These are phyloP conservation scores for Tulasnella sp. DNA, from an alignment of 768 basidiomycete genomes.

Conservation along the genomic window DNA sequence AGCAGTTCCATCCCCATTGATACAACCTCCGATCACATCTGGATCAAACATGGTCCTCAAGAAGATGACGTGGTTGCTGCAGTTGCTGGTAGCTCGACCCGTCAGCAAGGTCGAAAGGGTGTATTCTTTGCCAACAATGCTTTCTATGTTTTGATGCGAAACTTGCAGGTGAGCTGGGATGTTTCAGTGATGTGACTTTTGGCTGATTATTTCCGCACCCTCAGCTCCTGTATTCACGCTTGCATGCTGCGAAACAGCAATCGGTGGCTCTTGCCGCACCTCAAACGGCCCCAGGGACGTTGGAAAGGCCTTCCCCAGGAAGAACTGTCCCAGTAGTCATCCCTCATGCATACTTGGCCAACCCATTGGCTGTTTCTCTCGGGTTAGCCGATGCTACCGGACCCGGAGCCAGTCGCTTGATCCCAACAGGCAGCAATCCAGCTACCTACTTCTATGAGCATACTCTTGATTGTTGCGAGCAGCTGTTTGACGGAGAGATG, in stretches of 20 bases:
- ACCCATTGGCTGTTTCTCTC: conserved; percentile 70
- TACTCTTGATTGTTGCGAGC: conserved; percentile 80
- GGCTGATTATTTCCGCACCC: conserved; percentile 11
- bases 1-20: conserved; percentile 5
- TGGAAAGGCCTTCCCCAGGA: conserved; percentile 38
- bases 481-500: conserved; percentile 84
- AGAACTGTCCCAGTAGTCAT: too few relatives aligned
- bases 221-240: conserved; percentile 79
- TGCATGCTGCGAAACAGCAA: conserved; percentile 72
- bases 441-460: conserved; percentile 73
- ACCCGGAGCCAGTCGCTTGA: conserved; percentile 23
- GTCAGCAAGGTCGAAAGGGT: conserved; percentile 11
- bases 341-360: conserved; percentile 52
- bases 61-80: conserved; percentile 7
- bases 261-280: conserved; percentile 47
- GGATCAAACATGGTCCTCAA: conserved; percentile 11
- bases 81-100: neutral
- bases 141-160: conserved; percentile 77
- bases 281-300: neutral
- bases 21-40: conserved; percentile 23
- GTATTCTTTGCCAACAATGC: conserved; percentile 82
- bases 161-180: conserved; percentile 63
- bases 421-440: conserved; percentile 26
- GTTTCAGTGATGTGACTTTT: neutral
- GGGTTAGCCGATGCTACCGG: conserved; percentile 79